Evolutionary conservation across 1,139 yeast genomes (phyloP), one percentile per base, ranked within the genome.

Genomic region (Spathaspora sp.): DNA sequence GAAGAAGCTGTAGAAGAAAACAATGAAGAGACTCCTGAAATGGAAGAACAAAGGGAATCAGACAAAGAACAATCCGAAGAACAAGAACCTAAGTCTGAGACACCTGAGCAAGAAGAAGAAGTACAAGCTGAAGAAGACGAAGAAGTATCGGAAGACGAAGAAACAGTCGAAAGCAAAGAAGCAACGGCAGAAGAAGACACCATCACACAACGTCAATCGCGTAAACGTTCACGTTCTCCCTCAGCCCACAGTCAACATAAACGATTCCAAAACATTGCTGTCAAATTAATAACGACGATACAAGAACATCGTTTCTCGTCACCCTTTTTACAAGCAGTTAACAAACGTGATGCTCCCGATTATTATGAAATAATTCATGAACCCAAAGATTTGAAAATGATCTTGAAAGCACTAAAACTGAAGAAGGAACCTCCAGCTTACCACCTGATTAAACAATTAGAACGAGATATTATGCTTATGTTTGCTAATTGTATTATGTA

Each of bases 401-500:
- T 88, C 41, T 70, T 78, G 49, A 74, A 76, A 42, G 73, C 74
- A 51, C 75, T 86, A 27, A 84, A 83, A 54, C 68, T 60, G 60
- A 74, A 72, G 48, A 51, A 51, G 1, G 67, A 64, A n/a, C 64
- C 66, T 2, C 71, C 74, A 1, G 61, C 55, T 16, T 82, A 81
- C 47, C 82, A 81, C 1, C 73, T 75, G 53, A 77, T 87, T 38
- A 72, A 76, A 43, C 82, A 84, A 47, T 67, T 88, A 24, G 90
- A 87, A 56, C 70, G 86, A 47, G 89, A 85, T 51, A 69, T 88
- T 37, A 78, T 84, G 71, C 68, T 84, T 46, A 86, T 88, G 95
- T 86, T 85, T 67, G 87, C 93, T 44, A 88, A 88, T 62, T 88
- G 93, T 31, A 78, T 86, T 13, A 87, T 88, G 95, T 87, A 84